phyloP scores from a whole-genome alignment of 345 rosid genomes.

The Salix caprea region DNA sequence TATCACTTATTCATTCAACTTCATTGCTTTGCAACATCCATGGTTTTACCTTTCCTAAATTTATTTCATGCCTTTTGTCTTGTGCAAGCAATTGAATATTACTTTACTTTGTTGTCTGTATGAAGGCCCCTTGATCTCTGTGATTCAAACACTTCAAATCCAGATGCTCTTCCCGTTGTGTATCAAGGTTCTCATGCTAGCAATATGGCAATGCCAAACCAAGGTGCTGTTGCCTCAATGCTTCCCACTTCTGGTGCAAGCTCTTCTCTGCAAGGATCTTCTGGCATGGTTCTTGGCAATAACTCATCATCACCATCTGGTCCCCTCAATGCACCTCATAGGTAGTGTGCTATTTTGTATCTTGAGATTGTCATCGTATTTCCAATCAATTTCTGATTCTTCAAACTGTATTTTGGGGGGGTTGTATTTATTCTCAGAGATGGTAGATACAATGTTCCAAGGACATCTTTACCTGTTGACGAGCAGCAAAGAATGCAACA shows the following conservation, averaged over 20 bases:
- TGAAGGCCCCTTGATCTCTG: conserved; percentile 96
- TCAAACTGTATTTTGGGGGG: conserved; percentile 1
- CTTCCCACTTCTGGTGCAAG: conserved; percentile 62
- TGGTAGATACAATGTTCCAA: conserved; percentile 63
- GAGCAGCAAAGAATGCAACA: conserved; percentile 84
- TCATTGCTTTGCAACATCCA: background rate
- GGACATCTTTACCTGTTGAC: conserved; percentile 65
- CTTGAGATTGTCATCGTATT: conserved; percentile 15
- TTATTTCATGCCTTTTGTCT: conserved; percentile 1
- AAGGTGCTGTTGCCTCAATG: conserved; percentile 53
- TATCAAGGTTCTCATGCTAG: conserved; percentile 56
- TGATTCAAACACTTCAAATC: conserved; percentile 57
- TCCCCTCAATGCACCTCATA: conserved; percentile 50
- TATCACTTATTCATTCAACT: background rate
- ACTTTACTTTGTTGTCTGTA: conserved; percentile 31
- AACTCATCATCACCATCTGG: conserved; percentile 57
- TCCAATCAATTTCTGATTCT: conserved; percentile 17
- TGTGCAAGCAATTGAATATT: conserved; percentile 9
- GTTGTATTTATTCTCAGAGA: conserved; percentile 45
- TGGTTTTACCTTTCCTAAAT: background rate
- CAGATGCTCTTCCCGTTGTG: conserved; percentile 55
- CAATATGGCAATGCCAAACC: conserved; percentile 57
- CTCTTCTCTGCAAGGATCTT: conserved; percentile 56
- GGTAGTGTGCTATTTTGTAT: conserved; percentile 36
- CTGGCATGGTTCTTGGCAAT: conserved; percentile 56